phyloP scores from a whole-genome alignment of 305 asterid species.

The Vinca major region DNA sequence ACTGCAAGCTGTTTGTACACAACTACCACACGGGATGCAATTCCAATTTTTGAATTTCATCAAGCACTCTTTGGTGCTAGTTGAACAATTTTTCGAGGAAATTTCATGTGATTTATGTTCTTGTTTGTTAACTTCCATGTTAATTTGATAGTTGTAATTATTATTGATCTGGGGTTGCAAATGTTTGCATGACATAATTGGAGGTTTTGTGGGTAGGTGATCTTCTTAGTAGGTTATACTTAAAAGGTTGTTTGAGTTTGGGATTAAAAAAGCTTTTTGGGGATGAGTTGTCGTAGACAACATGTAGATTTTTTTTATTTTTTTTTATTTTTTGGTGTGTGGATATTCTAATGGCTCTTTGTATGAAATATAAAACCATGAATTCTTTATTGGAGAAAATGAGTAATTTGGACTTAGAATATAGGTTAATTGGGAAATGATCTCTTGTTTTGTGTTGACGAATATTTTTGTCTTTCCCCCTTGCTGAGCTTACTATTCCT shows the following conservation, averaged over 20 bases:
- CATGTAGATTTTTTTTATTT: too few species aligned
- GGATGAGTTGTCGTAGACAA: not conserved
- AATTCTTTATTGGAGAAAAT: not conserved
- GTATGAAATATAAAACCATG: not conserved
- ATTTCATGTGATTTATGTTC: not conserved
- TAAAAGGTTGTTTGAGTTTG: not conserved
- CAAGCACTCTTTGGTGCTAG: not conserved
- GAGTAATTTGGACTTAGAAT: not conserved
- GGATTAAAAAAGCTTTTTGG: not conserved
- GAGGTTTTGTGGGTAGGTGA: not conserved
- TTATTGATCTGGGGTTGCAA: not conserved
- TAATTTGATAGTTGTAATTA: not conserved
- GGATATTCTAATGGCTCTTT: not conserved
- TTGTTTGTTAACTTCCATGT: not conserved
- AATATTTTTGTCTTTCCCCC: not conserved
- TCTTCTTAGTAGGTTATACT: not conserved
- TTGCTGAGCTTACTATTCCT: not conserved
- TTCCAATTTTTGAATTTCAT: not conserved
- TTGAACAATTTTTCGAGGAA: not conserved
- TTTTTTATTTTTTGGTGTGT: too few species aligned
- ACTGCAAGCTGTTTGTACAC: too few species aligned
- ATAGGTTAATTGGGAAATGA: not conserved
- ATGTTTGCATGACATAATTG: too few species aligned
- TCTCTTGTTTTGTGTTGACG: not conserved
- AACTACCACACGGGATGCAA: too few species aligned